These are phyloP conservation scores for Linnemannia elongata DNA, from an alignment of 192 early-diverging fungal species.

Conservation along the genomic window DNA sequence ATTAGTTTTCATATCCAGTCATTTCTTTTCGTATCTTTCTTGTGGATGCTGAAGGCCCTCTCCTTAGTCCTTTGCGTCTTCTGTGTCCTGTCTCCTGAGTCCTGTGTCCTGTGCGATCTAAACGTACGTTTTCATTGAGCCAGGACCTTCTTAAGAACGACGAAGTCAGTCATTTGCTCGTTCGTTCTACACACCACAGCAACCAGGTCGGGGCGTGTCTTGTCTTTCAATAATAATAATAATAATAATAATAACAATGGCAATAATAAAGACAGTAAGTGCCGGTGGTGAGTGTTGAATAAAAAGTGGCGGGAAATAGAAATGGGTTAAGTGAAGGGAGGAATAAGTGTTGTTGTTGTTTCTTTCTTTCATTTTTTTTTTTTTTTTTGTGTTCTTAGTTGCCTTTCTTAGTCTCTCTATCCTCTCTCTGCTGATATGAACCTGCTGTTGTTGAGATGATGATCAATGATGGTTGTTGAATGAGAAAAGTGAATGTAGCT, in stretches of 20 bases:
- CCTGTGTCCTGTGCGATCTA: no score
- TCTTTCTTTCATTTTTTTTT: background rate
- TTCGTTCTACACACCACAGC: no score
- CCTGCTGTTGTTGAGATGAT: no score
- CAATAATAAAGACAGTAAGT: background rate
- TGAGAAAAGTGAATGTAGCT: background rate
- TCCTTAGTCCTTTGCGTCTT: background rate
- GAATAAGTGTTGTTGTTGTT: background rate
- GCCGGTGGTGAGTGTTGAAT: background rate
- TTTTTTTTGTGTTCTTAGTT: no score
- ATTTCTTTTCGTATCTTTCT: background rate
- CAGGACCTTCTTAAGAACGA: no score
- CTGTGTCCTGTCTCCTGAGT: no score
- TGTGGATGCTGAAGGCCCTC: background rate
- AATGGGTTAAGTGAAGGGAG: no score
- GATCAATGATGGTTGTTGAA: no score
- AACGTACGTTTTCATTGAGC: no score
- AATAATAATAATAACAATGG: background rate
- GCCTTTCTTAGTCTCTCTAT: no score
- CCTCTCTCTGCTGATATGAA: no score
- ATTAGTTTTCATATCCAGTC: background rate
- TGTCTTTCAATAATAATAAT: background rate
- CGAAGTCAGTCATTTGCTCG: no score
- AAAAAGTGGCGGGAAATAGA: background rate
- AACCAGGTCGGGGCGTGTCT: background rate